phyloP scores from a whole-genome alignment of 2,329 filamentous ascomycete species.

The Hyphodiscus sp. region DNA sequence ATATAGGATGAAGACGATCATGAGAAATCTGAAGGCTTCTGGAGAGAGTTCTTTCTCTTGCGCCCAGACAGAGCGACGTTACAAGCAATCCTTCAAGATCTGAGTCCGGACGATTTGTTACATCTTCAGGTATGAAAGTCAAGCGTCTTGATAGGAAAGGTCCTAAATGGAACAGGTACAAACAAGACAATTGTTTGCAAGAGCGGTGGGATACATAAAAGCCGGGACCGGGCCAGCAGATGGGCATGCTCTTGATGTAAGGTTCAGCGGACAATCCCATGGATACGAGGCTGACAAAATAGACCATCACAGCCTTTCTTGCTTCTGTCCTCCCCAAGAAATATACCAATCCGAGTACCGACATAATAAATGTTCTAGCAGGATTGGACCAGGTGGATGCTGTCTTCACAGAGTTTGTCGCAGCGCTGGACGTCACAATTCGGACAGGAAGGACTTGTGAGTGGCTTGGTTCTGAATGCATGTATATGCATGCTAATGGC shows the following conservation, averaged over 20 bases:
- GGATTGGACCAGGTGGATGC: slow-evolving; percentile 83
- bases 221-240: slow-evolving; percentile 53
- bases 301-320: slow-evolving; percentile 89
- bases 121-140: slow-evolving; percentile 63
- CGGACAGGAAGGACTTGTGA: slow-evolving; percentile 65
- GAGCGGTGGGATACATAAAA: slow-evolving; percentile 65
- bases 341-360: slow-evolving; percentile 91
- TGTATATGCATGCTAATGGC: slow-evolving; percentile 25
- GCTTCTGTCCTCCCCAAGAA: slow-evolving; percentile 76
- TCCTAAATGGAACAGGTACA: slow-evolving; percentile 24
- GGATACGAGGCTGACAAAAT: slow-evolving; percentile 35
- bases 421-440: slow-evolving; percentile 74
- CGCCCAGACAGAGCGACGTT: slow-evolving; percentile 69
- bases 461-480: slow-evolving; percentile 28
- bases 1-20: slow-evolving; percentile 55
- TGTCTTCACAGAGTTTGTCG: slow-evolving; percentile 83
- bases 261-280: slow-evolving; percentile 22
- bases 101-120: slow-evolving; percentile 69
- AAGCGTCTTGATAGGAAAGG: neutral
- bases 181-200: slow-evolving; percentile 60
- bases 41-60: slow-evolving; percentile 91
- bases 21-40: slow-evolving; percentile 83
- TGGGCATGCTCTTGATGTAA: slow-evolving; percentile 80
- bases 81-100: slow-evolving; percentile 59
- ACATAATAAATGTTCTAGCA: slow-evolving; percentile 84